A percentile compares a stretch with the other conserved stretches of the same genome.
Evolutionary conservation across 305 asterid genomes (phyloP).

Genomic region (Rubia peregrina): DNA sequence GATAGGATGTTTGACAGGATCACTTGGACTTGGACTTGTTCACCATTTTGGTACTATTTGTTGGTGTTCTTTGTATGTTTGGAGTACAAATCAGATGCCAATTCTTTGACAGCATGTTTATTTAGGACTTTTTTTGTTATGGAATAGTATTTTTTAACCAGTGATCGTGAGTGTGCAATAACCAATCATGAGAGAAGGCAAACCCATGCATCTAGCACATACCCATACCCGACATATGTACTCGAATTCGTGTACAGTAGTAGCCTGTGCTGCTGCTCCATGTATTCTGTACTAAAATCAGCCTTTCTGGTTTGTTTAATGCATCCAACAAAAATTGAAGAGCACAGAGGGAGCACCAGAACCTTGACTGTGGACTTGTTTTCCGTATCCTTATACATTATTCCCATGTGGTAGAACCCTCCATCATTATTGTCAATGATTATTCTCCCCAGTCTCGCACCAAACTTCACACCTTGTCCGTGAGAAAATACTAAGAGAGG

Average conservation of each 20-base stretch:
- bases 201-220: too few species aligned
- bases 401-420: not conserved
- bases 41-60: not conserved
- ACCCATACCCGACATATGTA: not conserved
- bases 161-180: not conserved
- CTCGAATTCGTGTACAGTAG: not conserved
- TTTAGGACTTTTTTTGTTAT: too few species aligned
- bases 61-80: not conserved
- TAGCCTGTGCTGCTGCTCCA: not conserved
- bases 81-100: not conserved
- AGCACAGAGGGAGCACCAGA: not conserved
- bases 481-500: too few species aligned
- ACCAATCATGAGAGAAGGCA: not conserved
- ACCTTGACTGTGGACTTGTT: not conserved
- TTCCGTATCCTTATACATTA: not conserved
- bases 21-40: not conserved
- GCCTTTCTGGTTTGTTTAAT: not conserved
- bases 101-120: not conserved
- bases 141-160: not conserved
- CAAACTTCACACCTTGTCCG: too few species aligned
- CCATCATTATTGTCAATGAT: too few species aligned
- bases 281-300: not conserved
- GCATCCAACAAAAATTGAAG: not conserved
- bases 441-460: too few species aligned
- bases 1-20: too few species aligned